phyloP scores from a whole-genome alignment of 2,329 filamentous ascomycete species.

The Alternaria burnsii region DNA sequence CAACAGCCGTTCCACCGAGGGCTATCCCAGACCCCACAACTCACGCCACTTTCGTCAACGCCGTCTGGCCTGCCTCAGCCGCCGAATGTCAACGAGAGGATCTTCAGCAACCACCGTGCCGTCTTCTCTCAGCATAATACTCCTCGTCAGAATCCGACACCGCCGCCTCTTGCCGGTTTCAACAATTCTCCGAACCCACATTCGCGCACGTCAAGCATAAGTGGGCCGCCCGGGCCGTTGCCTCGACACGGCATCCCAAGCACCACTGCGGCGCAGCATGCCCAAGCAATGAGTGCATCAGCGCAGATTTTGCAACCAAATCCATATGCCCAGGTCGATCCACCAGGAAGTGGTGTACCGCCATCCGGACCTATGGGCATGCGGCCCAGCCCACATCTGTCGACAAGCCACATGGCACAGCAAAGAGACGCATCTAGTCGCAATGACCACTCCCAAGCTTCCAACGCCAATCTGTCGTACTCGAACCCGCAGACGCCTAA shows the following conservation, averaged over 20 bases:
- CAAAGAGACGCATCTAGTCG: slow-evolving; percentile 39
- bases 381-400: slow-evolving; percentile 49
- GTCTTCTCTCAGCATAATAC: slow-evolving; percentile 46
- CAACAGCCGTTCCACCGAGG: slow-evolving; percentile 37
- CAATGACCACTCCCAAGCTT: slow-evolving; percentile 45
- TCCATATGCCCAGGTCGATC: slow-evolving; percentile 50
- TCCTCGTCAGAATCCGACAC: slow-evolving; percentile 44
- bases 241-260: slow-evolving; percentile 36
- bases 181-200: slow-evolving; percentile 46
- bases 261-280: slow-evolving; percentile 30
- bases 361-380: slow-evolving; percentile 46
- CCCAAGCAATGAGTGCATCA: slow-evolving; percentile 28
- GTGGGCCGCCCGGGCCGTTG: slow-evolving; percentile 35
- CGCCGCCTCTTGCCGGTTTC: slow-evolving; percentile 42
- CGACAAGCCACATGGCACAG: slow-evolving; percentile 39
- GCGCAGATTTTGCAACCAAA: slow-evolving; percentile 49
- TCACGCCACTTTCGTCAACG: slow-evolving; percentile 36
- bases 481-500: slow-evolving; percentile 46
- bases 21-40: slow-evolving; percentile 40
- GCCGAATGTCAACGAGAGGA: slow-evolving; percentile 31
- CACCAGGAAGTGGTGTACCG: slow-evolving; percentile 38
- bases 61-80: slow-evolving; percentile 39
- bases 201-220: slow-evolving; percentile 47
- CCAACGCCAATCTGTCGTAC: slow-evolving; percentile 42
- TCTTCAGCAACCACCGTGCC: slow-evolving; percentile 41